Evolutionary conservation across 352 stramenopile genomes (phyloP), one percentile per base, ranked within the genome.

Genomic region (Hyaloperonospora arabidopsidis): DNA sequence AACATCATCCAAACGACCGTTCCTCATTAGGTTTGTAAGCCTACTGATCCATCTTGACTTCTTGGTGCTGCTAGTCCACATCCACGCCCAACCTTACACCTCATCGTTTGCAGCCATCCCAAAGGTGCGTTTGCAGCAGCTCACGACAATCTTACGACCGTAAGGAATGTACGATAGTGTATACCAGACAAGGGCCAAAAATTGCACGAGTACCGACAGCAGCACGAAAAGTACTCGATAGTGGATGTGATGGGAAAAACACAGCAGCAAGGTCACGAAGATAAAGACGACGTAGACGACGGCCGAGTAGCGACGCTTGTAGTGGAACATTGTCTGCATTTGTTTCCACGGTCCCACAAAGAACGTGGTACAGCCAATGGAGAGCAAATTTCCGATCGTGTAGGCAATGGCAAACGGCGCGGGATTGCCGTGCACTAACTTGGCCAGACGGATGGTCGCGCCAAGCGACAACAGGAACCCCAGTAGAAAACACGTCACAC

Each of bases 121-220:
- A 23, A 68, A 72, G 34, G 67, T 65, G 44, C 79, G 71, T 59
- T 87, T 87, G 70, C 76, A 89, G 71, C 75, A 87, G 19, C 62
- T 67, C 23, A 73, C 25, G 17, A 70, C 71, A 46, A 90, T 87
- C 29, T 68, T 75, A 54, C 84, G 80, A n/a, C 79, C 85, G 57
- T 92, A 95, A 1, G 85, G 85, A 0, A 95, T 68, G 63, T 92
- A 95, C n/a, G 83, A 93, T 13, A 93, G 60, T 52, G 79, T 91
- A 66, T 93, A 93, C 85, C 85, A 95, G 11, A 88, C 40, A 22
- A 93, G 74, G 46, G 85, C 79, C 12, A 76, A 14, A 57, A 92
- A 91, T 63, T 95, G 85, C 25, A 79, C 70, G 4, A 86, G 19
- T 19, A 95, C 77, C 3, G 74, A 88, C 6, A 93, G 23, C 50